Evolutionary conservation across 2,329 filamentous ascomycete species (phyloP).

Genomic region (Alternaria panax): DNA sequence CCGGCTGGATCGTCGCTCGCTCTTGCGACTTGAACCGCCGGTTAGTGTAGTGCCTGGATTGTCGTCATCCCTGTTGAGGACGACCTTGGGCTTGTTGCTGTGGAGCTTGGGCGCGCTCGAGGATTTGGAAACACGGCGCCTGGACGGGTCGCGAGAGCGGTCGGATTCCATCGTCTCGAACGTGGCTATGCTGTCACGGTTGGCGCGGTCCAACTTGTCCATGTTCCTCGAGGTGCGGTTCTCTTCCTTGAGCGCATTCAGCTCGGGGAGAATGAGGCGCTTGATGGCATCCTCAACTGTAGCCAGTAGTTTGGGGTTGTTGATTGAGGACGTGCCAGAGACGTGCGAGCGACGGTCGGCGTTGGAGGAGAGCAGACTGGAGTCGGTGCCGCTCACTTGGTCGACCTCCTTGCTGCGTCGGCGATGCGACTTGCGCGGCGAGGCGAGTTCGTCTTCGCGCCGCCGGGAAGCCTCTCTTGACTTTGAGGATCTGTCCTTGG

Average conservation of each 20-base stretch:
- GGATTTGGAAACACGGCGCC: conserved; percentile 65
- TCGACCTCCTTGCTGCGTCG: conserved; percentile 57
- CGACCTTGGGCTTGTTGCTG: conserved; percentile 64
- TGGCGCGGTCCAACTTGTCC: conserved; percentile 71
- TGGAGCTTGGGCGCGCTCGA: conserved; percentile 67
- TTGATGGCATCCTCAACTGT: conserved; percentile 94
- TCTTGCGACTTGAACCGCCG: conserved; percentile 60
- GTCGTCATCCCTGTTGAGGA: conserved; percentile 65
- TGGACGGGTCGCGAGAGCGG: conserved; percentile 57
- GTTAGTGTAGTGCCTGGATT: conserved; percentile 66
- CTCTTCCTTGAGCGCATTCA: conserved; percentile 89
- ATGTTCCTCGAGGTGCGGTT: conserved; percentile 78
- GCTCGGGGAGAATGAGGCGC: conserved; percentile 85
- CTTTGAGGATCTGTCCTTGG: conserved; percentile 21
- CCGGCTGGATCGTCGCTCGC: conserved; percentile 61
- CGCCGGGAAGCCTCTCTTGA: conserved; percentile 24
- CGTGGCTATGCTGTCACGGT: conserved; percentile 46
- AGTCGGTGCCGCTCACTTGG: conserved; percentile 63
- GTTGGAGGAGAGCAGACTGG: conserved; percentile 68
- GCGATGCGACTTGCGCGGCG: conserved; percentile 43
- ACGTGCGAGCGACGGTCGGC: conserved; percentile 63
- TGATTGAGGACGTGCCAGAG: conserved; percentile 72
- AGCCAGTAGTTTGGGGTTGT: conserved; percentile 88
- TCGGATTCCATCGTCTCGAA: conserved; percentile 65
- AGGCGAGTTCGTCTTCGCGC: conserved; percentile 40